Evolutionary conservation across 129 eudicot species (phyloP).

Genomic region (Chrysanthemum seticuspe): DNA sequence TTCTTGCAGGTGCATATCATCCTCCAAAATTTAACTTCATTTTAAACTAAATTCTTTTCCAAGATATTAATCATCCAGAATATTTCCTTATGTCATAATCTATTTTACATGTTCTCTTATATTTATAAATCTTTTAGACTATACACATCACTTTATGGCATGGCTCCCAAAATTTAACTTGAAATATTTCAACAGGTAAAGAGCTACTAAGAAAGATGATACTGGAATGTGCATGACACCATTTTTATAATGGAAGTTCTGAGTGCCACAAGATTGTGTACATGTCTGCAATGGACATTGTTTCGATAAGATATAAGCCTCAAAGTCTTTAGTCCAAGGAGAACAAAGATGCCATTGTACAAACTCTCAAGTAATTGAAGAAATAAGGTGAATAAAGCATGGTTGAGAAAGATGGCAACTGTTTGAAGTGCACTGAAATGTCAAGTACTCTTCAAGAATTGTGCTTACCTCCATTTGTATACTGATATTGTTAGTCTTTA

Average conservation of each 20-base stretch:
- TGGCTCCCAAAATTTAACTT: too few species aligned
- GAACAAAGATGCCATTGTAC: too few species aligned
- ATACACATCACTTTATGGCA: too few species aligned
- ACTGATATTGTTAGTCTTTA: too few species aligned
- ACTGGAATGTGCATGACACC: neutral
- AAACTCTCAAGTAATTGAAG: neutral
- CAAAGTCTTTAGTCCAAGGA: neutral
- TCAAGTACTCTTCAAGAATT: neutral
- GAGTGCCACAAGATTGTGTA: neutral
- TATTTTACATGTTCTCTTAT: too few species aligned
- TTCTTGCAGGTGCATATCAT: slow-evolving; percentile 12
- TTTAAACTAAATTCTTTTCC: too few species aligned
- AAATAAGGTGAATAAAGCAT: neutral
- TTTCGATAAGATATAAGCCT: neutral
- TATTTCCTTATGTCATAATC: too few species aligned
- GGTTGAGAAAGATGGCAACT: neutral
- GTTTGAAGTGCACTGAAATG: neutral
- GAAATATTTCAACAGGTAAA: neutral
- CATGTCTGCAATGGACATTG: neutral
- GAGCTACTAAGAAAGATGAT: slow-evolving; percentile 8
- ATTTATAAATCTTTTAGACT: too few species aligned
- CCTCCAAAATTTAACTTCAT: too few species aligned
- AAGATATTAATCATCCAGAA: too few species aligned
- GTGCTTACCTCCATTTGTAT: neutral
- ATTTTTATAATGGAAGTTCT: slow-evolving; percentile 1